Evolutionary conservation across 331 rosid genomes (phyloP).

Genomic region (Malus hybrid): DNA sequence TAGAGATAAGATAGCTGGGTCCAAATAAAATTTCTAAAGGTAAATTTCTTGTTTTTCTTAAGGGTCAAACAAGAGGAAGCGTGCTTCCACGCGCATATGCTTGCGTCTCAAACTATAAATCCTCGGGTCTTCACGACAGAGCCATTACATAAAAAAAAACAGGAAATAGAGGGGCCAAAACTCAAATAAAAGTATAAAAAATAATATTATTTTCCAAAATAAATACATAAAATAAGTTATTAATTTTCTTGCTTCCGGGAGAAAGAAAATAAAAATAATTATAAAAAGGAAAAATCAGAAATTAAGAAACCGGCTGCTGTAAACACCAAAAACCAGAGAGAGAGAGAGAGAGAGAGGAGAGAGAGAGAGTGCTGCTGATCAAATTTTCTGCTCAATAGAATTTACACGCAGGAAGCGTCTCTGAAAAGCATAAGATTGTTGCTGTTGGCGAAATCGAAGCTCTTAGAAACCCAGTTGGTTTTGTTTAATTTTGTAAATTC

Average conservation of each 20-base stretch:
- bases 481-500: not conserved
- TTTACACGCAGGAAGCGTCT: slow-evolving; percentile 1
- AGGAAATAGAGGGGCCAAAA: not conserved
- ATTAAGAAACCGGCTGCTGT: slow-evolving; percentile 66
- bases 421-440: not conserved
- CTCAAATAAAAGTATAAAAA: slow-evolving; percentile 5
- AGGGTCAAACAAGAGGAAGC: not conserved
- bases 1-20: too few species aligned
- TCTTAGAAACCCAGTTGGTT: not conserved
- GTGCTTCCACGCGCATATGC: not conserved
- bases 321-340: slow-evolving; percentile 55
- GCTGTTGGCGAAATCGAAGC: not conserved
- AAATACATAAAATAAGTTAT: not conserved
- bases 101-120: not conserved
- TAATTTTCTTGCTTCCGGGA: not conserved
- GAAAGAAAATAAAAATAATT: slow-evolving; percentile 4
- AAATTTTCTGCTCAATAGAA: slow-evolving; percentile 32
- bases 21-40: too few species aligned
- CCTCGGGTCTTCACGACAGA: not conserved
- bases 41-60: not conserved
- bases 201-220: not conserved
- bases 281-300: not conserved
- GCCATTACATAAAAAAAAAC: not conserved
- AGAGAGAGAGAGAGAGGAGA: slow-evolving; percentile 14
- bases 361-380: slow-evolving; percentile 25